Evolutionary conservation across 768 basidiomycete genomes (phyloP).

Genomic region (Fibroporia radiculosa): DNA sequence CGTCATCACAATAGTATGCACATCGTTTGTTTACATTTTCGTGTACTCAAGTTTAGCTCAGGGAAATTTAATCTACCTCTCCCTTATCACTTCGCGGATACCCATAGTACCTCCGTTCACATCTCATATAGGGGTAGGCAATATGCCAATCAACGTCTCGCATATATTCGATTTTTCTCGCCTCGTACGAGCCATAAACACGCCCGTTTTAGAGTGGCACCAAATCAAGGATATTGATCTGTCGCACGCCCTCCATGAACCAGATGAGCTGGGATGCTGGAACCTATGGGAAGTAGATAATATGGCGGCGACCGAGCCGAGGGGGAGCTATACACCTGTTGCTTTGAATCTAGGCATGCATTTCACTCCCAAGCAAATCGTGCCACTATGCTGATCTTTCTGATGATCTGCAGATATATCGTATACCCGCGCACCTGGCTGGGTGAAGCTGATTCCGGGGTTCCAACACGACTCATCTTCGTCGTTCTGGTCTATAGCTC

Average conservation of each 20-base stretch:
- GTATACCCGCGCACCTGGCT: conserved; percentile 24
- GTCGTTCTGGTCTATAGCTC: conserved; percentile 23
- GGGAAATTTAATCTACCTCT: conserved; percentile 32
- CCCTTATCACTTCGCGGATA: conserved; percentile 25
- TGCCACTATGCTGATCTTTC: background rate
- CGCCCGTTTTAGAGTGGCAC: conserved; percentile 31
- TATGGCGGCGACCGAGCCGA: conserved; percentile 10
- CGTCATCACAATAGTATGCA: conserved; percentile 43
- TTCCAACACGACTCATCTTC: conserved; percentile 22
- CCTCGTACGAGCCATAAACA: conserved; percentile 14
- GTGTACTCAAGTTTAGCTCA: background rate
- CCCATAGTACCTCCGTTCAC: conserved; percentile 32
- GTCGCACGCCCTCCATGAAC: conserved; percentile 5
- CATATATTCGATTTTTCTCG: conserved; percentile 34
- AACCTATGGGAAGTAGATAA: conserved; percentile 26
- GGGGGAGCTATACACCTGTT: conserved; percentile 14
- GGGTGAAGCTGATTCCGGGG: conserved; percentile 20
- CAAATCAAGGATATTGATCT: conserved; percentile 27
- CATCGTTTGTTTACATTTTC: too few species aligned
- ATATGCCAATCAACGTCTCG: conserved; percentile 23
- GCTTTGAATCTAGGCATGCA: conserved; percentile 21
- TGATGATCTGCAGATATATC: conserved; percentile 21
- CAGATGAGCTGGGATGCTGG: conserved; percentile 34
- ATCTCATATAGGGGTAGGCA: conserved; percentile 24
- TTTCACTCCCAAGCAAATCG: background rate